Conservation (phyloP, 2,329 filamentous ascomycete species). For the Aphanocladium album region DNA sequence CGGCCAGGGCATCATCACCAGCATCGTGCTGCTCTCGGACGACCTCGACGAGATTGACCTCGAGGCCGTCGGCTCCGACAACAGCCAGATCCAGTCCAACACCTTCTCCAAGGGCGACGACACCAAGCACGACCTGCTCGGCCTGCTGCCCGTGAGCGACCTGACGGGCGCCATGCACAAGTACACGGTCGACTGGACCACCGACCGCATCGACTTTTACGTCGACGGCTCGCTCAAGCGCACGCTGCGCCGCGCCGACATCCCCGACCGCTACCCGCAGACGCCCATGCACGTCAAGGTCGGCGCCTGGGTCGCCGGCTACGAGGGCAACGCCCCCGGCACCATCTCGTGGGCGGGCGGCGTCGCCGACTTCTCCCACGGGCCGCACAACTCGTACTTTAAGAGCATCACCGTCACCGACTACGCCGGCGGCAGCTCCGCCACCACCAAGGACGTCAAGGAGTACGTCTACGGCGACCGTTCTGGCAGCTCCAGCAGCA, state of each 20-base stretch:
- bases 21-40: constrained; percentile 70
- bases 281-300: constrained; percentile 68
- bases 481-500: constrained; percentile 38
- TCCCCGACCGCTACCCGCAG: constrained; percentile 59
- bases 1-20: constrained; percentile 72
- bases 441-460: constrained; percentile 29
- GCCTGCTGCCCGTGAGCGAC: constrained; percentile 48
- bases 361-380: constrained; percentile 38
- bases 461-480: constrained; percentile 38
- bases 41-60: constrained; percentile 78
- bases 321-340: constrained; percentile 55
- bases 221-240: constrained; percentile 59
- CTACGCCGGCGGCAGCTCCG: constrained; percentile 34
- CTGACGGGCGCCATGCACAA: constrained; percentile 48
- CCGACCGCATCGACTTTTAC: constrained; percentile 57
- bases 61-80: constrained; percentile 71
- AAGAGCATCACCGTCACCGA: constrained; percentile 40
- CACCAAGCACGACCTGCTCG: constrained; percentile 58
- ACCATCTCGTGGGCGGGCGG: constrained; percentile 70
- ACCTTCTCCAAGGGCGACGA: constrained; percentile 73
- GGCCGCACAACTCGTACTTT: constrained; percentile 40
- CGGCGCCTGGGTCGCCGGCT: constrained; percentile 61
- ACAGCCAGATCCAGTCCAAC: constrained; percentile 71
- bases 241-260: constrained; percentile 55
- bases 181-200: constrained; percentile 65